Base-by-base conservation (phyloP, 2,329 filamentous ascomycete genomes). In the Penicillium sp. region DNA sequence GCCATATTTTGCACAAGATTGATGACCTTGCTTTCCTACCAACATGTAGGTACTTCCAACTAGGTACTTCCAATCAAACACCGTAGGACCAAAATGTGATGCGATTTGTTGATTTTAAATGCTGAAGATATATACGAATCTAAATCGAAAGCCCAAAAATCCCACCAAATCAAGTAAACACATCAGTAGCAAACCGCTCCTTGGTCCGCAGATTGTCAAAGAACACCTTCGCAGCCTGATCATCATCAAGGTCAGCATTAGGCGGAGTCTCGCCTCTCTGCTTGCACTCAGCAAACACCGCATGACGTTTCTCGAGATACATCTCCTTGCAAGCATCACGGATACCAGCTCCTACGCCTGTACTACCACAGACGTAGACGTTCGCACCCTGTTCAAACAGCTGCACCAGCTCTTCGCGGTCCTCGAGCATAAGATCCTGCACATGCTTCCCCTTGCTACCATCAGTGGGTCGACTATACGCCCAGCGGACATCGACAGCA, bases 311-410 rank as follows among this genome's bases (percentile, higher is more conserved):
- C 41, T 69, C 62, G n/a, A 74, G 58, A 11, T 66, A 66, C 14
- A 78, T 71, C 30, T 58, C 46, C 32, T 73, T 67, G 7, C 72
- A 67, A 4, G 73, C 72, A 6, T 74, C 73, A 55, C 76, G 74
- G 14, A 84, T 73, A 0, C 72, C 80, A 47, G 78, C 75, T 16
- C 79, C 80, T 1, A 84, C 73, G 13, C 72, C 73, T 4, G 76
- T 73, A 40, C 81, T 83, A 4, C 87, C 87, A 66, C 87, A 90
- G 2, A 89, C 80, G 62, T 83, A 90, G 0, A 87, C 71, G 63
- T 81, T 81, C 0, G 85, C 81, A 0, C 78, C 80, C 5, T 68
- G 58, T 0, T 76, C 70, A 53, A 79, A 82, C 32, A 83, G 60
- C 23, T 72, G 66, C 8, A 74, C 64, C 2, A 81, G 65, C 9